Conservation (phyloP, 2,329 filamentous ascomycete genomes). For the Hymenoscyphus albidus region DNA sequence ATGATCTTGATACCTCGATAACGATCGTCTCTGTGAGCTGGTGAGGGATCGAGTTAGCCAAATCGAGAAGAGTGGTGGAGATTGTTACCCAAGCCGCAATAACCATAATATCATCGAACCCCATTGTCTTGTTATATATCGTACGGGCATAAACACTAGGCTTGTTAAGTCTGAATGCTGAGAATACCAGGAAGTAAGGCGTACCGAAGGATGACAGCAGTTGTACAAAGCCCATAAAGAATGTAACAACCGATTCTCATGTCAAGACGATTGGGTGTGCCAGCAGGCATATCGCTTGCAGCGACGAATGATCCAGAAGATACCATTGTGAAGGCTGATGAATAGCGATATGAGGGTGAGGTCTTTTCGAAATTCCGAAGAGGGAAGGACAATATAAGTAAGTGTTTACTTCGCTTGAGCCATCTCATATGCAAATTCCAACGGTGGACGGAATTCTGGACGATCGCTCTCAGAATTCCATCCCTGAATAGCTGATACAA, state of each 20-base stretch:
- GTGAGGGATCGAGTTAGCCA: background rate
- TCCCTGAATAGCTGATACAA: background rate
- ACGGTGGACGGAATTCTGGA: background rate
- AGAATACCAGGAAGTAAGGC: background rate
- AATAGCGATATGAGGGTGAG: background rate
- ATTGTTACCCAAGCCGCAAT: background rate
- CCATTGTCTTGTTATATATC: background rate
- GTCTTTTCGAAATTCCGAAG: background rate
- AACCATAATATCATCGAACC: background rate
- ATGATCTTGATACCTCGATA: background rate
- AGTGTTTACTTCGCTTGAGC: background rate
- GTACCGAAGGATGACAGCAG: background rate
- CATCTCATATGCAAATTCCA: background rate
- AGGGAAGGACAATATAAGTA: background rate
- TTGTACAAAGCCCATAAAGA: background rate
- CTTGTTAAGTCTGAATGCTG: background rate
- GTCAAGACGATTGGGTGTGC: background rate
- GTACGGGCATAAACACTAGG: background rate
- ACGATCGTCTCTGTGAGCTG: background rate
- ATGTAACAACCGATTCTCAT: slow-evolving; percentile 3
- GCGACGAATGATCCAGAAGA: background rate
- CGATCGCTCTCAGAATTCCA: background rate
- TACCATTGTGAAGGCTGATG: background rate
- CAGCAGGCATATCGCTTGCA: background rate
- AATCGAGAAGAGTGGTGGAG: background rate